phyloP scores from a whole-genome alignment of 371 early-diverging fungal species.

The Vairimorpha necatrix region DNA sequence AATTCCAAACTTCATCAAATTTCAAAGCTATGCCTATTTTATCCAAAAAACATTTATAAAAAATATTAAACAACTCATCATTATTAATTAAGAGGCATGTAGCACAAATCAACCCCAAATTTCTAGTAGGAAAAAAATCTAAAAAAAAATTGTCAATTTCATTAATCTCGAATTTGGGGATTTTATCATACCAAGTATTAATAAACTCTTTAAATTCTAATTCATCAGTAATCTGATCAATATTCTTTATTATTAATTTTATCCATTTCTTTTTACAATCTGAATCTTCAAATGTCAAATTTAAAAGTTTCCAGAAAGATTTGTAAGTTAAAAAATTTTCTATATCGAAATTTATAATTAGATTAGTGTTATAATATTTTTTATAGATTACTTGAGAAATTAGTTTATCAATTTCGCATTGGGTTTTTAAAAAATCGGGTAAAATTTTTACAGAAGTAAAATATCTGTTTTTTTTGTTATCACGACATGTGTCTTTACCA shows the following conservation, averaged over 20 bases:
- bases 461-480: neutral
- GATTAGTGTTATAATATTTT: neutral
- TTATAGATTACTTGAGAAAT: neutral
- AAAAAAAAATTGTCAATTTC: neutral
- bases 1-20: constrained; percentile 15
- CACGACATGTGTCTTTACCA: neutral
- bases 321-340: neutral
- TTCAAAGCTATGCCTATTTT: neutral
- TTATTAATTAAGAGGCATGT: constrained; percentile 22
- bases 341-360: neutral
- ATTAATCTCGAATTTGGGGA: neutral
- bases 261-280: neutral
- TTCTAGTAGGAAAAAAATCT: neutral
- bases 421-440: neutral
- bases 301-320: neutral
- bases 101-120: constrained; percentile 16
- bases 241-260: neutral
- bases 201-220: neutral
- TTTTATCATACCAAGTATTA: neutral
- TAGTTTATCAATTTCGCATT: neutral
- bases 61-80: neutral
- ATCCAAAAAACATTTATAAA: neutral
- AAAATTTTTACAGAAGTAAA: neutral
- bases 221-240: neutral
- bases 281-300: neutral